Base-by-base conservation (phyloP, 2,329 filamentous ascomycete genomes). In the Parastagonospora avenae region DNA sequence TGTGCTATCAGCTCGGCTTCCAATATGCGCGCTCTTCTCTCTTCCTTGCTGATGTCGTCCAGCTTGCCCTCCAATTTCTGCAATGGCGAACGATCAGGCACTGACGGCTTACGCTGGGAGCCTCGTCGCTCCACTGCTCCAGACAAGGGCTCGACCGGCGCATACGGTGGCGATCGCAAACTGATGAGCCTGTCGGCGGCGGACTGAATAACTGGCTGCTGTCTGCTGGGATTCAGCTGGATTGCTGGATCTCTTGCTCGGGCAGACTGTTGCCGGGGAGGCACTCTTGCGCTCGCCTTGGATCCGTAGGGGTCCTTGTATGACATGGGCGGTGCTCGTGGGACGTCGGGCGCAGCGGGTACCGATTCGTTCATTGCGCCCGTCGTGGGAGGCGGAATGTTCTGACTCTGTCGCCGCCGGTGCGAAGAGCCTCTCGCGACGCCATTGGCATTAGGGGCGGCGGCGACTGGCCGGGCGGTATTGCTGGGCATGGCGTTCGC, bases 21-120 rank as follows among this genome's bases (percentile, higher is more conserved):
- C 69, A 92, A 84, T 4, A 93, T 85, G 40, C 91, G 84, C 8
- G 92, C 91, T 58, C 93, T 84, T 74, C 96, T 95, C 75, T 97
- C 92, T 76, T 97, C 92, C 73, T 97, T 97, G 72, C 90, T 96
- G 74, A 97, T 93, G 75, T 90, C 92, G 73, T 89, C 89, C 67
- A 97, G 82, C 65, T 91, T 94, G 67, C 90, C 85, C 78, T 99
- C 93, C 61, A 99, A 84, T 78, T 88, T 94, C 74, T 99, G 93
- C 45, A 99, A 82, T 45, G 95, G 94, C 57, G 93, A 97, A 65
- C 90, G 86, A 71, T 95, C 89, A 50, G 88, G 82, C 66, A 93
- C 90, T 75, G 90, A 85, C 48, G 81, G 79, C 66, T 56, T 64
- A 31, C 67, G 69, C 50, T 63, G 59, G 10, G 62, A 60, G 37